A percentile compares a stretch with the other conserved stretches of the same genome.
These are phyloP conservation scores for Pythium utonaiense DNA, from an alignment of 352 stramenopile genomes.

Conservation along the genomic window DNA sequence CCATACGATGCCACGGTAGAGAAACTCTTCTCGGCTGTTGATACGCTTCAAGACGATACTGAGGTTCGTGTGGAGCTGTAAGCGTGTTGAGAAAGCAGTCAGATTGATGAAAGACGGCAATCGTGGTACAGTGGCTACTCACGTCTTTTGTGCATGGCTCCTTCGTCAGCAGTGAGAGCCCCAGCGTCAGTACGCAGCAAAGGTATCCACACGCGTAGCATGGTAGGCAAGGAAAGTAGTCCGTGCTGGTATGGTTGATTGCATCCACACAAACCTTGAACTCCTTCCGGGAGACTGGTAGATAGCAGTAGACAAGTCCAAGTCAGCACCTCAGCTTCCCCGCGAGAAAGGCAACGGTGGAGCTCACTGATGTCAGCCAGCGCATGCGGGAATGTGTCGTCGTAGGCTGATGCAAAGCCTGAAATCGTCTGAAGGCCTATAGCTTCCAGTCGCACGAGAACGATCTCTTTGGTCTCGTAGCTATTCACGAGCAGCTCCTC, in stretches of 20 bases:
- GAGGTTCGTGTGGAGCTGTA: slow-evolving; percentile 58
- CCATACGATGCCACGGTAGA: slow-evolving; percentile 68
- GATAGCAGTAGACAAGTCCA: no score
- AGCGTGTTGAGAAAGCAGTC: no score
- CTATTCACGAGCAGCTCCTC: slow-evolving; percentile 49
- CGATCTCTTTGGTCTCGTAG: slow-evolving; percentile 44
- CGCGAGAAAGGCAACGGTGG: no score
- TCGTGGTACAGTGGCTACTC: no score
- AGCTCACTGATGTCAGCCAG: slow-evolving; percentile 72
- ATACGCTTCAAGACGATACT: slow-evolving; percentile 56
- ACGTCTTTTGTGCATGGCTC: slow-evolving; percentile 74
- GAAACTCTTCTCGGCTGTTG: slow-evolving; percentile 66
- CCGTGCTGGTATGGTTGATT: slow-evolving; percentile 68
- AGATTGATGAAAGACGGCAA: no score
- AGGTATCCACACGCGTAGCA: slow-evolving; percentile 69
- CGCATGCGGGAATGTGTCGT: slow-evolving; percentile 48
- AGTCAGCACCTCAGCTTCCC: no score
- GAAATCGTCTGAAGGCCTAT: slow-evolving; percentile 46
- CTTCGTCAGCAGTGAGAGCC: slow-evolving; percentile 52
- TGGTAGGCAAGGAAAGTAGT: slow-evolving; percentile 70
- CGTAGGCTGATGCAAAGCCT: slow-evolving; percentile 51
- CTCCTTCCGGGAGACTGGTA: slow-evolving; percentile 65
- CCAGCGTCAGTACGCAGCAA: slow-evolving; percentile 59
- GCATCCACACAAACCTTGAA: slow-evolving; percentile 78
- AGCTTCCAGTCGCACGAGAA: slow-evolving; percentile 50